A percentile compares a stretch with the other conserved stretches of the same genome.
Evolutionary conservation across 306 rosid genomes (phyloP).

Genomic region (Cicer cuneatum): DNA sequence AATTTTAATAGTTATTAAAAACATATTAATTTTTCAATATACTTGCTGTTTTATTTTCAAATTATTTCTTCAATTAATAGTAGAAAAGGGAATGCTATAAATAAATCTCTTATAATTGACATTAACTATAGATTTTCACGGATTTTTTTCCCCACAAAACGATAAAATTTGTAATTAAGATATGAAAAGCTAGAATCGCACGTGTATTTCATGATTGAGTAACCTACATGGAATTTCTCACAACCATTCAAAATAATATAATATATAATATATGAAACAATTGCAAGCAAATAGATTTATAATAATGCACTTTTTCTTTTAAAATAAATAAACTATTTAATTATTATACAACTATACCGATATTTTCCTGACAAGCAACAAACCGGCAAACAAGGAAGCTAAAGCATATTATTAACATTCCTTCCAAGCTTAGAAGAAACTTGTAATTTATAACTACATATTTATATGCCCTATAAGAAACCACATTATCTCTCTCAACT

Average conservation of each 20-base stretch:
- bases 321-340: not conserved
- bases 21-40: too few relatives aligned
- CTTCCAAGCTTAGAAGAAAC: slow-evolving; percentile 3
- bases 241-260: not conserved
- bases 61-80: too few relatives aligned
- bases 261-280: not conserved
- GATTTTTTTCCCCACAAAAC: not conserved
- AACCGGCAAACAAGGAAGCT: slow-evolving; percentile 14
- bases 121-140: not conserved
- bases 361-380: slow-evolving; percentile 1
- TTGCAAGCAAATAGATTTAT: not conserved
- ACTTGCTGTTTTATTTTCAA: too few relatives aligned
- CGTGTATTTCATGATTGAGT: slow-evolving; percentile 39
- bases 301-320: not conserved
- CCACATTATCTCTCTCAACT: not conserved
- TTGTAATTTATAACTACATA: not conserved
- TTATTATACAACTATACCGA: not conserved
- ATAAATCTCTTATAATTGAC: too few relatives aligned
- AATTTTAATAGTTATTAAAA: too few relatives aligned
- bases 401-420: slow-evolving; percentile 16
- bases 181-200: slow-evolving; percentile 13
- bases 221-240: slow-evolving; percentile 1
- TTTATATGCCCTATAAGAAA: slow-evolving; percentile 9
- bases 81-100: too few relatives aligned
- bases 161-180: not conserved